Evolutionary conservation across 2,329 filamentous ascomycete species (phyloP).

Genomic region (Hymenoscyphus scutula): DNA sequence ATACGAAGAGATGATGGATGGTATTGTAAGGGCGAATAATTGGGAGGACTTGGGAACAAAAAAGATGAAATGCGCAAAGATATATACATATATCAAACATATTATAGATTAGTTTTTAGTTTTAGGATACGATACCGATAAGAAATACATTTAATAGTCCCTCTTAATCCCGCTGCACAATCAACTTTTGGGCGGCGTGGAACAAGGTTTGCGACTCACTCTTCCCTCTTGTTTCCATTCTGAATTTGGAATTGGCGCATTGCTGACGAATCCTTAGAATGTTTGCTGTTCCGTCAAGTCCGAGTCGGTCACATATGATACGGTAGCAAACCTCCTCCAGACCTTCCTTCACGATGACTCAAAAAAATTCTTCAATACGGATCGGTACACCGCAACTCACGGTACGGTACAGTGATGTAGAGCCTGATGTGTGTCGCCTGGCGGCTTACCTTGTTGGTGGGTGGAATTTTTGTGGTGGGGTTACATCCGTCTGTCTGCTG

Average conservation of each 20-base stretch:
- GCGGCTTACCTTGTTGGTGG: background rate
- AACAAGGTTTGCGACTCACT: background rate
- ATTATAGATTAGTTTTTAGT: conserved; percentile 1
- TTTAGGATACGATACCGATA: background rate
- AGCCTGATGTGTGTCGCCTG: background rate
- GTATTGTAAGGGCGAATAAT: background rate
- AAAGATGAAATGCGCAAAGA: conserved; percentile 3
- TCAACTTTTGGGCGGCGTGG: background rate
- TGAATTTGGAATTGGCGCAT: background rate
- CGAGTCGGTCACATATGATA: background rate
- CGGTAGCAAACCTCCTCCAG: background rate
- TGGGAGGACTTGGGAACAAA: background rate
- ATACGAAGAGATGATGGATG: conserved; percentile 4
- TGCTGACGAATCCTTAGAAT: background rate
- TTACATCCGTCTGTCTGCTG: background rate
- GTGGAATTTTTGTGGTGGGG: background rate
- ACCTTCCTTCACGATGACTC: background rate
- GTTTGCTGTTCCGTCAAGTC: background rate
- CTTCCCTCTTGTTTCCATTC: background rate
- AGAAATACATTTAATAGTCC: conserved; percentile 5
- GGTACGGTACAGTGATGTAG: background rate
- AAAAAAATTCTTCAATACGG: background rate
- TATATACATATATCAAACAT: conserved; percentile 4
- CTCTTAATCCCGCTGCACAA: conserved; percentile 2
- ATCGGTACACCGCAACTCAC: conserved; percentile 4